Evolutionary conservation across 192 early-diverging fungal genomes (phyloP), one percentile per base, ranked within the genome.

Genomic region (Coemansia sp.): DNA sequence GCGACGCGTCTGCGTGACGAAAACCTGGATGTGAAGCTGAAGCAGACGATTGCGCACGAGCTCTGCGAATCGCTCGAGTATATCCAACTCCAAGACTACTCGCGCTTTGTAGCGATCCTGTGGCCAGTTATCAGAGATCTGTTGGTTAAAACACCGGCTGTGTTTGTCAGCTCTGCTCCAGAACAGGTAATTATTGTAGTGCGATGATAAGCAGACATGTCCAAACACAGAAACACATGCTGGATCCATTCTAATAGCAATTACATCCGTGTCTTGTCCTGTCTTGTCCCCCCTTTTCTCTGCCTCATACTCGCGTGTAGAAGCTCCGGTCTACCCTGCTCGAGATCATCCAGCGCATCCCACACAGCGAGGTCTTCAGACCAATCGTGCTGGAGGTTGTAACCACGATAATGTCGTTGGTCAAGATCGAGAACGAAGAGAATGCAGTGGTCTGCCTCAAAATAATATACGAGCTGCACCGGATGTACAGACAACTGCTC

Each of bases 381-480:
- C 78, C 83, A 11, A 92, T 91, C 47, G 88, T 90, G 4, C 71
- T 85, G 29, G 90, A 95, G 17, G 65, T 98, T 41, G 87, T 92
- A 57, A 85, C 84, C 29, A 78, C 87, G 15, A 62, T 91, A 48
- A 86, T 98, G 82, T 68, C 87, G 34, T 78, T 97, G 15, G 82
- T 99, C 15, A 82, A 83, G 57, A 82, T 85, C 22, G 97, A 99
- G 67, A 97, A 99, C 67, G 97, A 99, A 72, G 97, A 99, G n/a
- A 98, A 98, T 63, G 96, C 90, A 7, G 91, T 93, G 17, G 82
- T 94, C 2, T 89, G 91, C 63, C 79, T 99, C 23, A 97, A 97
- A 68, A 92, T 95, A 37, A 92, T 98, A 54, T 92, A 95, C 50
- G 97, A 99, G 61, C 83, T 99, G 56, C 94, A 99, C 67, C 92